A percentile compares a stretch with the other conserved stretches of the same genome.
phyloP scores from a whole-genome alignment of 345 rosid genomes.

The Acer campestre region DNA sequence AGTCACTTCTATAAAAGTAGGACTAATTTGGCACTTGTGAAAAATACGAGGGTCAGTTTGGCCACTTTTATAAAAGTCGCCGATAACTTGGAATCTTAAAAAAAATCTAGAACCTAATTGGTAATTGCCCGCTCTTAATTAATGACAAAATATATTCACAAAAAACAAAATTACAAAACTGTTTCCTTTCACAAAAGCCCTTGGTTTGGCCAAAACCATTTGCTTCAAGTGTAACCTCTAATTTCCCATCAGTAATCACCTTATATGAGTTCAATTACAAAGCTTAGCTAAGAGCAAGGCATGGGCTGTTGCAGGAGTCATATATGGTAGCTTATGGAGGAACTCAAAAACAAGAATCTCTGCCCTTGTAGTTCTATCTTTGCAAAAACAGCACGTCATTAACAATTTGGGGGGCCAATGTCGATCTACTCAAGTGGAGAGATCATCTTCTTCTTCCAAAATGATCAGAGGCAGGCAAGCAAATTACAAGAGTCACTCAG shows the following conservation, averaged over 20 bases:
- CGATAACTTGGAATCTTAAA: too few species aligned
- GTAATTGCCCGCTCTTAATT: too few species aligned
- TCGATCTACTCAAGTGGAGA: conserved; percentile 12
- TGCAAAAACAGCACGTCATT: conserved; percentile 1
- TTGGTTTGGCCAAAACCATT: conserved; percentile 21
- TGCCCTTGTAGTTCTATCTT: background rate
- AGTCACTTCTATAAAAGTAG: too few species aligned
- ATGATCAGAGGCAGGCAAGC: background rate
- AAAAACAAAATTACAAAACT: conserved; percentile 2
- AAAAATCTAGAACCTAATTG: too few species aligned
- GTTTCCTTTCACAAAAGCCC: conserved; percentile 9
- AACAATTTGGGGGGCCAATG: conserved; percentile 16
- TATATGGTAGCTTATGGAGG: conserved; percentile 21
- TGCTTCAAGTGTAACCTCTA: conserved; percentile 5
- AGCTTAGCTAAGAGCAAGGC: conserved; percentile 10
- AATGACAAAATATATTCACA: background rate
- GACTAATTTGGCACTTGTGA: too few species aligned
- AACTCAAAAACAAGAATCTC: conserved; percentile 8
- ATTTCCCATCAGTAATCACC: background rate
- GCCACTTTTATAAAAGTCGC: too few species aligned
- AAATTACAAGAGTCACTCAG: background rate
- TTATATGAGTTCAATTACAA: background rate
- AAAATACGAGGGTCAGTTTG: too few species aligned
- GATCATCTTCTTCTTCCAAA: background rate
- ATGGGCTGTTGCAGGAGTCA: conserved; percentile 22